phyloP scores from a whole-genome alignment of 75 land plant species.

The Picea glauca region DNA sequence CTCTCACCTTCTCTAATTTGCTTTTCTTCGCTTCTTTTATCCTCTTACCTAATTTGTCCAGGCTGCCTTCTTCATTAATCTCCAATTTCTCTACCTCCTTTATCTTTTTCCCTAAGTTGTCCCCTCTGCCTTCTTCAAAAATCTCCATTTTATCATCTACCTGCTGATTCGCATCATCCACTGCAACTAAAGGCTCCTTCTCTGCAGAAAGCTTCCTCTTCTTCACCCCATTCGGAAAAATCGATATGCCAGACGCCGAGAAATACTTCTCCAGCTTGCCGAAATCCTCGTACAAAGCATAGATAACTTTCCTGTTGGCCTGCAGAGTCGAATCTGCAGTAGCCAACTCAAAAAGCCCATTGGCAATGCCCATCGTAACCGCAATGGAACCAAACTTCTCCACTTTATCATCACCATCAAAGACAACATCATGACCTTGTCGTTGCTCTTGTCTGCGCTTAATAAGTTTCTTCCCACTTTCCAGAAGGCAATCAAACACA shows the following conservation, averaged over 20 bases:
- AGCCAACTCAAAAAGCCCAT: constrained; percentile 58
- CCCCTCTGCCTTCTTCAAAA: constrained; percentile 5
- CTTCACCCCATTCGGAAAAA: not conserved
- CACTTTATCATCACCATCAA: constrained; percentile 19
- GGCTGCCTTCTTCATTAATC: not conserved
- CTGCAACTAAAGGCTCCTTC: constrained; percentile 11
- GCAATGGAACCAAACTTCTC: constrained; percentile 44
- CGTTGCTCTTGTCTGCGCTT: constrained; percentile 22
- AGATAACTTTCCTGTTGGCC: constrained; percentile 74
- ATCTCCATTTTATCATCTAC: constrained; percentile 2
- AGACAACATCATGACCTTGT: constrained; percentile 20
- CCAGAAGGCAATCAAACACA: constrained; percentile 61
- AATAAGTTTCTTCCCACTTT: constrained; percentile 34
- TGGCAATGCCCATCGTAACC: constrained; percentile 36
- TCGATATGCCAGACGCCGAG: constrained; percentile 22
- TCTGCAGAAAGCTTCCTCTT: constrained; percentile 11
- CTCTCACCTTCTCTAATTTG: not conserved
- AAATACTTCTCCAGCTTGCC: constrained; percentile 68
- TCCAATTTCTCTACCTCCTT: not conserved
- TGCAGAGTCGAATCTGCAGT: constrained; percentile 61
- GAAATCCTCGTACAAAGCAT: constrained; percentile 58
- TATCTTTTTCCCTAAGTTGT: not conserved
- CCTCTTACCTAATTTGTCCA: not conserved
- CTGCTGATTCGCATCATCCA: not conserved
- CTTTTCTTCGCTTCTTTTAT: not conserved